A percentile compares a stretch with the other conserved stretches of the same genome.
phyloP scores from a whole-genome alignment of 495 filamentous ascomycete species.

The Parathielavia appendiculata region DNA sequence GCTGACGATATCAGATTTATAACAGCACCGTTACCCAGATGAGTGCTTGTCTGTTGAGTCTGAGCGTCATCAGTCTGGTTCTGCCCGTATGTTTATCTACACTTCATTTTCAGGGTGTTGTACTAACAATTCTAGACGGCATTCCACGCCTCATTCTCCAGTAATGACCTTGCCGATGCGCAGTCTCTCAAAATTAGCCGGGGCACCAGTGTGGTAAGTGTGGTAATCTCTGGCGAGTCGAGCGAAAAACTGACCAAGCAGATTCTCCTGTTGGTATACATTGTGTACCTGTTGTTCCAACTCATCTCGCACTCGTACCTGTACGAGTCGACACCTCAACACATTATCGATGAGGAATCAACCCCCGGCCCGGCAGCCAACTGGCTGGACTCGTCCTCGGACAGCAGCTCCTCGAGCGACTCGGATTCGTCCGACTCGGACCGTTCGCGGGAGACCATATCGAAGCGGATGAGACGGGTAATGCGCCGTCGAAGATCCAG shows the following conservation, averaged over 20 bases:
- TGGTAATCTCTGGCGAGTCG: not conserved
- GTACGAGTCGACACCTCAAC: slow-evolving; percentile 83
- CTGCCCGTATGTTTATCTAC: slow-evolving; percentile 43
- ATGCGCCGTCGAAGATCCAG: slow-evolving; percentile 73
- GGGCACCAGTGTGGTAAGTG: slow-evolving; percentile 66
- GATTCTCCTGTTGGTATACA: slow-evolving; percentile 75
- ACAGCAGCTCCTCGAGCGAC: slow-evolving; percentile 50
- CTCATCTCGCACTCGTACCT: slow-evolving; percentile 86
- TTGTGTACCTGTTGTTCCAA: slow-evolving; percentile 84
- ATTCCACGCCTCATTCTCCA: slow-evolving; percentile 81
- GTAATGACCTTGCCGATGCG: slow-evolving; percentile 54
- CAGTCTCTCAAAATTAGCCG: slow-evolving; percentile 78
- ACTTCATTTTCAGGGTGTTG: too few species aligned
- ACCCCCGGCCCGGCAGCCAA: slow-evolving; percentile 74
- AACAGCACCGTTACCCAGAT: slow-evolving; percentile 93
- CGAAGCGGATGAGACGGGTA: slow-evolving; percentile 65
- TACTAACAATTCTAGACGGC: slow-evolving; percentile 52
- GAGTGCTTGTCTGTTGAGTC: slow-evolving; percentile 84
- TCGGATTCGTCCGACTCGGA: slow-evolving; percentile 58
- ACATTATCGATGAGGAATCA: slow-evolving; percentile 82
- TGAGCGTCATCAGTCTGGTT: slow-evolving; percentile 81
- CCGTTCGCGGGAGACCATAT: slow-evolving; percentile 63
- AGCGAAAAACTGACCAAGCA: not conserved
- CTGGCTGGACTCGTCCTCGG: slow-evolving; percentile 66
- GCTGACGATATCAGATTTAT: slow-evolving; percentile 63